phyloP scores from a whole-genome alignment of 139 green algal genomes.

The Coccomyxa sp. region DNA sequence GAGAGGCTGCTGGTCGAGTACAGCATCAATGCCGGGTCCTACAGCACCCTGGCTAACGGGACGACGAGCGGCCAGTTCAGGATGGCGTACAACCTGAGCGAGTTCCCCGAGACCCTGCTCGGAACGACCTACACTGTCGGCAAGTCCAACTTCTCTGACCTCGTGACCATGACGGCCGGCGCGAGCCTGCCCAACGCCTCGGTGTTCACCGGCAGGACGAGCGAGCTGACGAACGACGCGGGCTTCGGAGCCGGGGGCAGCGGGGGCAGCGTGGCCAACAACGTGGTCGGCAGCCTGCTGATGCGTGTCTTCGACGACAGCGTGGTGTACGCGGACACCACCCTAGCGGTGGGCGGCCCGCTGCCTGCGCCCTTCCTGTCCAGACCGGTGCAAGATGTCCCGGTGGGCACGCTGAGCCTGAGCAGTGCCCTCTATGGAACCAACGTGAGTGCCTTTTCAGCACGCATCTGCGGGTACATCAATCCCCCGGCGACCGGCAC shows the following conservation, averaged over 20 bases:
- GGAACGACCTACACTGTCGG: neutral
- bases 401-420: neutral
- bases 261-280: neutral
- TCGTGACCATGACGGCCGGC: neutral
- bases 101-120: neutral
- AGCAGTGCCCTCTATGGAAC: neutral
- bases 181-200: neutral
- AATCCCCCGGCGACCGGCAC: neutral
- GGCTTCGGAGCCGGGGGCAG: neutral
- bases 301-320: neutral
- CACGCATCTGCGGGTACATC: neutral
- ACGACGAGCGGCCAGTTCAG: neutral
- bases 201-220: neutral
- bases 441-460: neutral
- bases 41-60: neutral
- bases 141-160: neutral
- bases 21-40: neutral
- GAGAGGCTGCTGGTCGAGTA: neutral
- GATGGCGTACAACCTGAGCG: neutral
- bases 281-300: neutral
- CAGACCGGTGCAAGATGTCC: neutral
- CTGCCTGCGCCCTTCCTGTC: neutral
- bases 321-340: neutral
- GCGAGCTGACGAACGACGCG: neutral
- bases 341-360: neutral